Conservation (phyloP, 75 land plant species). For the Azolla pinnata region DNA sequence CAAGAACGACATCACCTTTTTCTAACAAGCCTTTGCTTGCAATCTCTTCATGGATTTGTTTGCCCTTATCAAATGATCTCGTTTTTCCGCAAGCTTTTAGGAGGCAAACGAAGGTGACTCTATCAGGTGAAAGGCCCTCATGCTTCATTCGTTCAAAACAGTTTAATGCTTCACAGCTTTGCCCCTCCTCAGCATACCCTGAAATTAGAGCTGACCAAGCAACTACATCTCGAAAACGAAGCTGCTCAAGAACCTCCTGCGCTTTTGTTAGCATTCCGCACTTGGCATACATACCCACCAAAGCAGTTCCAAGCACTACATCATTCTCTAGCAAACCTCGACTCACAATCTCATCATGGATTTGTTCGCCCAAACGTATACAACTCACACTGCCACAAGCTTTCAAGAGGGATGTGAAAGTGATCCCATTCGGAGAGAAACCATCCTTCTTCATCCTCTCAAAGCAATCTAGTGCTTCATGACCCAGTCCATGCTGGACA, state of each 20-base stretch:
- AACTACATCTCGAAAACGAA: slow-evolving; percentile 17
- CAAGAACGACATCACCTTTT: slow-evolving; percentile 19
- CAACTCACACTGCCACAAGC: background rate
- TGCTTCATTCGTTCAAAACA: slow-evolving; percentile 25
- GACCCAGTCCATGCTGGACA: too few relatives aligned
- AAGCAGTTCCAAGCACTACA: slow-evolving; percentile 5
- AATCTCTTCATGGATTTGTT: slow-evolving; percentile 12
- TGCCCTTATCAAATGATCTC: slow-evolving; percentile 7
- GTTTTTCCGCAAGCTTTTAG: slow-evolving; percentile 22
- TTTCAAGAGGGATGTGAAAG: background rate
- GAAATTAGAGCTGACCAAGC: slow-evolving; percentile 29
- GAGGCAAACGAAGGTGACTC: slow-evolving; percentile 29
- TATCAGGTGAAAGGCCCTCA: slow-evolving; percentile 18
- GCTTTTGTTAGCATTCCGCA: slow-evolving; percentile 16
- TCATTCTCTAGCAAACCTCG: background rate
- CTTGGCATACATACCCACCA: slow-evolving; percentile 18
- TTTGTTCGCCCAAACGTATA: background rate
- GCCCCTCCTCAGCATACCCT: slow-evolving; percentile 20
- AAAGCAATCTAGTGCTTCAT: too few relatives aligned
- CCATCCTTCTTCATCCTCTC: too few relatives aligned
- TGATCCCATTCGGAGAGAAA: background rate
- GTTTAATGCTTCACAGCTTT: slow-evolving; percentile 16
- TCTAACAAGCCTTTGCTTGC: slow-evolving; percentile 15
- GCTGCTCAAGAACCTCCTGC: slow-evolving; percentile 16
- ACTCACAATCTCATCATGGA: background rate